phyloP scores from a whole-genome alignment of 176 grass and related monocot species.

The Oryza brachyantha region DNA sequence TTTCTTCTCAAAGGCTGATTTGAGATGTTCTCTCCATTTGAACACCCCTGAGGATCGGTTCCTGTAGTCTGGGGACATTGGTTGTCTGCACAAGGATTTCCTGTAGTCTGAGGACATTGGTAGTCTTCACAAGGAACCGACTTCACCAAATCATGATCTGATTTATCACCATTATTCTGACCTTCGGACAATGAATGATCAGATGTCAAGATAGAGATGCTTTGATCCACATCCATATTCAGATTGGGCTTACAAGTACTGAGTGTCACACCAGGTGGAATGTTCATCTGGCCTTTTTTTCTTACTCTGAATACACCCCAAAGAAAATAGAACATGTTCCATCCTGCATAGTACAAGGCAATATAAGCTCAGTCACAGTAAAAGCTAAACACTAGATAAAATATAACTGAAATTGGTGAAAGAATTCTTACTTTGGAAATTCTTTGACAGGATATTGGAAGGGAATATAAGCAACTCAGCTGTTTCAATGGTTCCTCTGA shows the following conservation, averaged over 20 bases:
- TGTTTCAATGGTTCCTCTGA: slow-evolving; percentile 67
- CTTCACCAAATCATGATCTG: slow-evolving; percentile 17
- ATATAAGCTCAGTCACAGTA: slow-evolving; percentile 8
- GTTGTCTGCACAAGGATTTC: slow-evolving; percentile 4
- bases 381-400: slow-evolving; percentile 21
- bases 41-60: slow-evolving; percentile 28
- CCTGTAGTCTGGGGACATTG: slow-evolving; percentile 20
- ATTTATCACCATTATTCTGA: slow-evolving; percentile 17
- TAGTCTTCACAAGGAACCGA: slow-evolving; percentile 2
- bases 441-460: slow-evolving; percentile 83
- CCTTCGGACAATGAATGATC: slow-evolving; percentile 21
- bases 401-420: slow-evolving; percentile 30
- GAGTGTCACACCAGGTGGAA: slow-evolving; percentile 31
- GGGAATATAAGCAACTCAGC: slow-evolving; percentile 89
- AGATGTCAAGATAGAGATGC: slow-evolving; percentile 27
- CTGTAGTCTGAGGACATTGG: too few species aligned
- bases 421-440: slow-evolving; percentile 65
- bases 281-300: slow-evolving; percentile 30
- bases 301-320: slow-evolving; percentile 84
- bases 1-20: slow-evolving; percentile 28
- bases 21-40: slow-evolving; percentile 24
- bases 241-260: slow-evolving; percentile 26
- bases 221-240: slow-evolving; percentile 32
- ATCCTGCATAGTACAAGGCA: slow-evolving; percentile 60
- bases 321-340: slow-evolving; percentile 94